Conservation (phyloP, 225 moss, liverwort and hornwort species). For the Anthoceros angustus region DNA sequence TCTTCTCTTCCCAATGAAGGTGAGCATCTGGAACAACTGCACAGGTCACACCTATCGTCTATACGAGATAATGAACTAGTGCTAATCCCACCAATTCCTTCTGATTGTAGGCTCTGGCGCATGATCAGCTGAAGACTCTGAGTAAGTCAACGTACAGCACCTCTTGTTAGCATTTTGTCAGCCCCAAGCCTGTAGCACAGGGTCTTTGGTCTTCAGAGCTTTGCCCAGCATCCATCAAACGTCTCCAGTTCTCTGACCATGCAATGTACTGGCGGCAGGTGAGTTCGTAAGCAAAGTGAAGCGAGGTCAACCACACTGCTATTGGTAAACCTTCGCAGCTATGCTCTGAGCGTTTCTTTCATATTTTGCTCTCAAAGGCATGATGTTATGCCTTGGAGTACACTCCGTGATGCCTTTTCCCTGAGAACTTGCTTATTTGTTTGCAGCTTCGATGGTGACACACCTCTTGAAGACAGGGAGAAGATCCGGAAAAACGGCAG, state of each 20-base stretch:
- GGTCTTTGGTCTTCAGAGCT: neutral
- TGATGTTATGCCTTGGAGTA: neutral
- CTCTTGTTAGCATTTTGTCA: neutral
- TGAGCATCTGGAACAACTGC: conserved; percentile 12
- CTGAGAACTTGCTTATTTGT: conserved; percentile 4
- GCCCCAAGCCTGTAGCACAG: too few species aligned
- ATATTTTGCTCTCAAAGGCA: neutral
- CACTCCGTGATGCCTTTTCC: neutral
- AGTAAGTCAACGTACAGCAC: conserved; percentile 20
- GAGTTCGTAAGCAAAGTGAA: conserved; percentile 35
- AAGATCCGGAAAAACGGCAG: conserved; percentile 46
- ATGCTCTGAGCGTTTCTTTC: neutral
- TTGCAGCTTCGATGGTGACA: conserved; percentile 51
- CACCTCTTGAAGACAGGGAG: conserved; percentile 23
- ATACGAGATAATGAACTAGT: neutral
- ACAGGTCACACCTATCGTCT: neutral
- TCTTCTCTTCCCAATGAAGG: conserved; percentile 47
- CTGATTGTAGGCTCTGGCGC: conserved; percentile 38
- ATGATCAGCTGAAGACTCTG: conserved; percentile 38
- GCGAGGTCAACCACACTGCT: conserved; percentile 30
- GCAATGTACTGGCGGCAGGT: conserved; percentile 22
- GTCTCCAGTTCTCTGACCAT: neutral
- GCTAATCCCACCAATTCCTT: neutral
- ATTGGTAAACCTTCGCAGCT: conserved; percentile 22
- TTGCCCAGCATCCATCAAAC: neutral